Evolutionary conservation across 441 rosid genomes (phyloP), one percentile per base, ranked within the genome.

Genomic region (Breynia disticha): DNA sequence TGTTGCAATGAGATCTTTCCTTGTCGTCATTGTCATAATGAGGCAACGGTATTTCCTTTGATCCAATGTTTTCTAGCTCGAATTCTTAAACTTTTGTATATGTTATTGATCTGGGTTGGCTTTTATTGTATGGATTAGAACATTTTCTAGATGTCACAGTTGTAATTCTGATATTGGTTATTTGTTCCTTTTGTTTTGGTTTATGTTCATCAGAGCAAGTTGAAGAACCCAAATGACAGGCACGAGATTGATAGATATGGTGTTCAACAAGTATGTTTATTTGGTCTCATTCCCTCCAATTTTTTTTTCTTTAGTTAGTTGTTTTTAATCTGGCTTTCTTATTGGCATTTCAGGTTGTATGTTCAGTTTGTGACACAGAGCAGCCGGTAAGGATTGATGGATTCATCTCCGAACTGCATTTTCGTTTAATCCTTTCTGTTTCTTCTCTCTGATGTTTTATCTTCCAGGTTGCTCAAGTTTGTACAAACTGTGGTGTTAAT

Each of bases 1-100:
- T 91, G 97, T 57, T 91, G 98, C 79, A 86, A 88, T 69, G 97
- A 88, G 84, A 76, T 86, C 68, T 91, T 76, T 64, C 48, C 73
- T 54, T 91, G 98, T 73, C 95, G 98, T 59, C 98, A 88, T 78
- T 91, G 98, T 68, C 98, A 91, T 77, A 84, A 88, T 64, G 97
- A 88, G 71, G 80, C 80, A 47, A 62, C 78, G 69, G 98, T 91
- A 83, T 43, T 6, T 16, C 3, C 45, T 50, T 22, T 61, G 43
- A 41, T 10, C 5, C 4, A 38, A 15, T 50, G 13, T 4, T 24
- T 56, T 11, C 22, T 52, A 39, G 43, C 16, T 42, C 19, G 0
- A 13, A 32, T 1, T 42, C 4, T n/a, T 62, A 28, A 17, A 15
- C 0, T 45, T n/a, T 44, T 15, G 24, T 37, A 17, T 39, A 6